Percentiles rank a stretch among this genome's conserved stretches.
These are phyloP conservation scores for Arthrobotrys sphaeroides DNA, from an alignment of 2,329 filamentous ascomycete genomes.

Conservation along the genomic window DNA sequence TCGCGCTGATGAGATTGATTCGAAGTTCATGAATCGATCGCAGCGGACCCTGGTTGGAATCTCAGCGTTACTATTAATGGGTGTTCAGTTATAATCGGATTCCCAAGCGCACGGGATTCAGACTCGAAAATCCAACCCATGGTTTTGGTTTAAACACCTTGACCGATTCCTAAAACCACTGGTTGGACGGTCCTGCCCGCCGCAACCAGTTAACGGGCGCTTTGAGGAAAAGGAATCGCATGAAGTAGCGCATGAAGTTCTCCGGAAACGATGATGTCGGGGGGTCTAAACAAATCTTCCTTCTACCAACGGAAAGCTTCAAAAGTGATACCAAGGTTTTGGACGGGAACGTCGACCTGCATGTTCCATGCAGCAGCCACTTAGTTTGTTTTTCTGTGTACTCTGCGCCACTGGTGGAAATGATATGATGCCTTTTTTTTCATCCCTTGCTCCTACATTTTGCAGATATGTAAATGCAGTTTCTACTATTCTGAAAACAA, in stretches of 20 bases:
- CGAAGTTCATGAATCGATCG: not conserved
- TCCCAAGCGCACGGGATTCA: not conserved
- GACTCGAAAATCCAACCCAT: not conserved
- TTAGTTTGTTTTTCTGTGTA: constrained; percentile 12
- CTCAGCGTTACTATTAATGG: constrained; percentile 40
- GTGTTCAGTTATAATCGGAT: not conserved
- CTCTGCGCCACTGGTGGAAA: constrained; percentile 37
- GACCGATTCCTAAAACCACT: not conserved
- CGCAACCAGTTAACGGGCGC: not conserved
- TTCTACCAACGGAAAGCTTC: constrained; percentile 6
- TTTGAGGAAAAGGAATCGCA: not conserved
- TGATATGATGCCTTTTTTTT: constrained; percentile 25
- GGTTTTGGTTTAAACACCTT: too few species aligned
- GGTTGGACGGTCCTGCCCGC: not conserved
- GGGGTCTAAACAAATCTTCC: not conserved
- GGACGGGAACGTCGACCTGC: constrained; percentile 5
- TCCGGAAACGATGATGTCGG: constrained; percentile 26
- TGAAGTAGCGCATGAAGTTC: not conserved
- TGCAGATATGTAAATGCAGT: too few species aligned
- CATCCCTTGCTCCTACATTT: constrained; percentile 15
- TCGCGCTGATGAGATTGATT: not conserved
- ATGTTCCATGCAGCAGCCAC: not conserved
- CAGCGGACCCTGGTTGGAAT: constrained; percentile 4
- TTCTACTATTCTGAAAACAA: not conserved
- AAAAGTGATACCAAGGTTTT: constrained; percentile 17